These are phyloP conservation scores for Staphylotrichum longicolle DNA, from an alignment of 495 filamentous ascomycete genomes.

Conservation along the genomic window DNA sequence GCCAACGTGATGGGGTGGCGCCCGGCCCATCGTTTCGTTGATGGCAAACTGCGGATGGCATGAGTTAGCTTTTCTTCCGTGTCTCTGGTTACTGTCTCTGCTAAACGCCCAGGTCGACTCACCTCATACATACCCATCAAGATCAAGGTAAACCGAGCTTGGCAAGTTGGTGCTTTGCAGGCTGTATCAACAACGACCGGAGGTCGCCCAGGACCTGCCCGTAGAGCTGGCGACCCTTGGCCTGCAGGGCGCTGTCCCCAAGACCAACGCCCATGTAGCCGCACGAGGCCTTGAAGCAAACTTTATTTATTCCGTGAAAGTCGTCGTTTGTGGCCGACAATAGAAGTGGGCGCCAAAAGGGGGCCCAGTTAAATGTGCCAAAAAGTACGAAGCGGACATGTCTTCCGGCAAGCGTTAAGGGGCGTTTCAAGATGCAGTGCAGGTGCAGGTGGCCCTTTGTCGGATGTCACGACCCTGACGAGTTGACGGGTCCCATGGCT, in stretches of 20 bases:
- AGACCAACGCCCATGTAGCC: background rate
- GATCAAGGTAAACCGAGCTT: background rate
- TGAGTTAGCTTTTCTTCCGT: background rate
- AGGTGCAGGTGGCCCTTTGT: background rate
- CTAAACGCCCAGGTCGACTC: background rate
- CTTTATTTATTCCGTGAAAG: background rate
- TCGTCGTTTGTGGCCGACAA: background rate
- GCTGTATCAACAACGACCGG: background rate
- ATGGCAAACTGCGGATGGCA: background rate
- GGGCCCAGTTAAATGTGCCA: slow-evolving; percentile 11
- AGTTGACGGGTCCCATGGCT: slow-evolving; percentile 1
- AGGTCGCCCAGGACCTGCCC: background rate
- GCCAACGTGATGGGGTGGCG: slow-evolving; percentile 3
- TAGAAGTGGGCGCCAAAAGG: slow-evolving; percentile 15
- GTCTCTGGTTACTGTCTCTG: too few relatives aligned
- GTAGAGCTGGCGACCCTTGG: background rate
- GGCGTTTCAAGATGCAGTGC: background rate
- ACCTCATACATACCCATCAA: slow-evolving; percentile 6
- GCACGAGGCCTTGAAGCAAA: background rate
- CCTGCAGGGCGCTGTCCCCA: background rate
- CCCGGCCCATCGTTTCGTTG: background rate
- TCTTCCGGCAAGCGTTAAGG: background rate
- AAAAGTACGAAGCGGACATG: slow-evolving; percentile 11
- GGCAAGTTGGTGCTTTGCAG: background rate
- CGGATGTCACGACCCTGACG: background rate